Evolutionary conservation across 352 stramenopile species (phyloP).

Genomic region (Globisporangium recalcitrans): DNA sequence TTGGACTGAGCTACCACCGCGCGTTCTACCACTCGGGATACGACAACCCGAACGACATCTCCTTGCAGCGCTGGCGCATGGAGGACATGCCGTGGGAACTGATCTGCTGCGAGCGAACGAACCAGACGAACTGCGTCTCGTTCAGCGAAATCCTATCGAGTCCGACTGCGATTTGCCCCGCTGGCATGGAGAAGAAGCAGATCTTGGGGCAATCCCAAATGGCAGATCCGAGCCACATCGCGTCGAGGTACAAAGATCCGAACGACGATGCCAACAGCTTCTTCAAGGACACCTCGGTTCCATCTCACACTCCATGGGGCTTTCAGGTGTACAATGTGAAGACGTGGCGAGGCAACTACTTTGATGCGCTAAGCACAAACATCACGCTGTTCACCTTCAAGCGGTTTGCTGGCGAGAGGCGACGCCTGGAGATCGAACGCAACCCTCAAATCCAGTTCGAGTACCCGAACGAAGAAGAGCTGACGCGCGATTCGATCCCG

Average conservation of each 20-base stretch:
- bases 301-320: conserved; percentile 65
- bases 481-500: conserved; percentile 30
- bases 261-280: conserved; percentile 85
- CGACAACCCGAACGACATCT: conserved; percentile 97
- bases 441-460: conserved; percentile 30
- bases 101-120: conserved; percentile 73
- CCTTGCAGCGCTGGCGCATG: conserved; percentile 93
- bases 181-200: conserved; percentile 51
- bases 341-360: conserved; percentile 94
- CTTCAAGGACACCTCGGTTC: conserved; percentile 87
- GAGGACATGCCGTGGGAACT: conserved; percentile 93
- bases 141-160: conserved; percentile 31
- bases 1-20: conserved; percentile 94
- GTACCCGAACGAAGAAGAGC: conserved; percentile 58
- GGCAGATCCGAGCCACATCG: conserved; percentile 37
- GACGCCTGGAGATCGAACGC: conserved; percentile 38
- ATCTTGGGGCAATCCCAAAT: conserved; percentile 70
- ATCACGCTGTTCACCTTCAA: conserved; percentile 86
- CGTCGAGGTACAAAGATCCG: conserved; percentile 91
- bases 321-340: conserved; percentile 86
- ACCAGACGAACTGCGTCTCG: conserved; percentile 48
- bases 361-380: conserved; percentile 90
- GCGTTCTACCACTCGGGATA: conserved; percentile 93
- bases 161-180: conserved; percentile 33
- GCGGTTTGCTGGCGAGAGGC: conserved; percentile 48